These are phyloP conservation scores for Hemisphaericaspora xylofermentans DNA, from an alignment of 1,139 yeast species.

Conservation along the genomic window DNA sequence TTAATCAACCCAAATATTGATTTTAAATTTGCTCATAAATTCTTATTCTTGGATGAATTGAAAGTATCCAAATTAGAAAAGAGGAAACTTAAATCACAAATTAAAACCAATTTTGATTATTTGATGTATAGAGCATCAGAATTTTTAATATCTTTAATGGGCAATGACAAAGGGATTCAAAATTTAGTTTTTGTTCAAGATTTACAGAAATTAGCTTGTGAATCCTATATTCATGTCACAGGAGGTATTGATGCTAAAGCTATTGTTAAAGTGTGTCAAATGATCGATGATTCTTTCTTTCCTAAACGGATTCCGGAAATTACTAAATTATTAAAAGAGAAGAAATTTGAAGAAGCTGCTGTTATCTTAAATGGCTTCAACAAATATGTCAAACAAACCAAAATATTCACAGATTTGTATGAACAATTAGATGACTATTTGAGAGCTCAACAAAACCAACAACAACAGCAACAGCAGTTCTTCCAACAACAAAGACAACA, in stretches of 20 bases:
- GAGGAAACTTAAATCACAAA: slow-evolving; percentile 22
- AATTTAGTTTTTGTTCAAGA: slow-evolving; percentile 23
- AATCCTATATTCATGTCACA: slow-evolving; percentile 34
- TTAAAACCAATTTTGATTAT: slow-evolving; percentile 36
- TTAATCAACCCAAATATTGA: slow-evolving; percentile 24
- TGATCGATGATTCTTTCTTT: slow-evolving; percentile 35
- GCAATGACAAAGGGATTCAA: slow-evolving; percentile 6
- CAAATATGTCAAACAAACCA: slow-evolving; percentile 39
- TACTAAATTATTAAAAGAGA: slow-evolving; percentile 39
- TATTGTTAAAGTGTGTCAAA: slow-evolving; percentile 36
- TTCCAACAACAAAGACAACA: slow-evolving; percentile 45
- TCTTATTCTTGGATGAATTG: slow-evolving; percentile 27
- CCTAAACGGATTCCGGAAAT: slow-evolving; percentile 48
- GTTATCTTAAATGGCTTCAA: slow-evolving; percentile 30
- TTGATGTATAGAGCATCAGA: slow-evolving; percentile 22
- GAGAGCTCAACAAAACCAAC: slow-evolving; percentile 23
- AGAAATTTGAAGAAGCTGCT: slow-evolving; percentile 45
- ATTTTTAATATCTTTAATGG: slow-evolving; percentile 21
- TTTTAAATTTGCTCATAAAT: slow-evolving; percentile 22
- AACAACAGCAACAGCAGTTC: slow-evolving; percentile 42
- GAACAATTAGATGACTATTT: slow-evolving; percentile 22
- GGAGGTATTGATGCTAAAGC: slow-evolving; percentile 21
- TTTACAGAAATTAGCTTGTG: slow-evolving; percentile 48
- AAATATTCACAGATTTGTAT: slow-evolving; percentile 32
- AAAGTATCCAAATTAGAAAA: slow-evolving; percentile 34